Evolutionary conservation across 139 green algal species (phyloP).

Genomic region (Closterium sp.): DNA sequence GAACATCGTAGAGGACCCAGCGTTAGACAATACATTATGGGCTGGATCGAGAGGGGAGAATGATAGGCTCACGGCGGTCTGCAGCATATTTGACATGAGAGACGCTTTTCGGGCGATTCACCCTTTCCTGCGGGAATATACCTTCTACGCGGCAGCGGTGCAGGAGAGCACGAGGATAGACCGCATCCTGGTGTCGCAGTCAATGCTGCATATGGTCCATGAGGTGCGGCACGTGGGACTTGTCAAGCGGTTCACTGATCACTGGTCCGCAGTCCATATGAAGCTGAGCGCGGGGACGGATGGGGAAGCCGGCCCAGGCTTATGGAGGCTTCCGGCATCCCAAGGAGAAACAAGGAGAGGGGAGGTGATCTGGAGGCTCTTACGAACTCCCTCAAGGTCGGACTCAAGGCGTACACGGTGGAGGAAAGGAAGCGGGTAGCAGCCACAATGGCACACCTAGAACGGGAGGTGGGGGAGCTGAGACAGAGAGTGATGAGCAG

Average conservation of each 20-base stretch:
- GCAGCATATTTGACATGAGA: not conserved
- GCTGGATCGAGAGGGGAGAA: not conserved
- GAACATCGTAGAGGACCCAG: not conserved
- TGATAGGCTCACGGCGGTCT: not conserved
- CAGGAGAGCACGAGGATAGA: not conserved
- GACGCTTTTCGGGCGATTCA: not conserved
- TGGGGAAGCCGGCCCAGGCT: not conserved
- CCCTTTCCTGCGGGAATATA: not conserved
- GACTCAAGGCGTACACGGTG: not conserved
- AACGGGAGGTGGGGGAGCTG: not conserved
- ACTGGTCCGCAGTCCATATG: not conserved
- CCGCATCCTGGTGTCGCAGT: not conserved
- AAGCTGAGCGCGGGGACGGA: no score
- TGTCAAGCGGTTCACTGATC: not conserved
- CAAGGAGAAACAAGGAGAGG: not conserved
- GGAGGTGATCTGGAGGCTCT: not conserved
- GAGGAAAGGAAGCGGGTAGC: not conserved
- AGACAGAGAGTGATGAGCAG: not conserved
- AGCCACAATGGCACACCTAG: not conserved
- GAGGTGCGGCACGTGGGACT: not conserved
- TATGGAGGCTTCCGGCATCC: not conserved
- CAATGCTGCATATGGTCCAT: not conserved
- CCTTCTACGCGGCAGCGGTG: not conserved
- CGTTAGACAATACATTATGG: not conserved
- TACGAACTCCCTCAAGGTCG: not conserved